A percentile compares a stretch with the other conserved stretches of the same genome.
Conservation (phyloP, 2,329 filamentous ascomycete genomes). For the Aspergillus alliaceus region DNA sequence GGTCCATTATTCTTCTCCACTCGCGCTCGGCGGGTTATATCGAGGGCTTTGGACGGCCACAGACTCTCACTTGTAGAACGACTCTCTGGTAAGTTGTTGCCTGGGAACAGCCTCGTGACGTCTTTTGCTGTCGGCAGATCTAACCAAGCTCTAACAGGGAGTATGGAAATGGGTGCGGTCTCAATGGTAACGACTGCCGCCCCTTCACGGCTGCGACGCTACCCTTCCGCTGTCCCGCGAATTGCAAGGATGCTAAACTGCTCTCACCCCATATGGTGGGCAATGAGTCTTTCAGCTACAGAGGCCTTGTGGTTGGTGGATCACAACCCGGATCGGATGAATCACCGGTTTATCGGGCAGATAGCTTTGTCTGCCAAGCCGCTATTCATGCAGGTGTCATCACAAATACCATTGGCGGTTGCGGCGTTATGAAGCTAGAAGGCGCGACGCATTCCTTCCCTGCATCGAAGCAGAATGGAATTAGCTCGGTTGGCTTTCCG, state of each 20-base stretch:
- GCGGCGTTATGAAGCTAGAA: slow-evolving; percentile 74
- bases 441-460: slow-evolving; percentile 67
- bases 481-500: slow-evolving; percentile 75
- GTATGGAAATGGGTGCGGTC: slow-evolving; percentile 49
- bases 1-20: slow-evolving; percentile 46
- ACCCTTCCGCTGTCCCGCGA: slow-evolving; percentile 58
- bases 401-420: slow-evolving; percentile 70
- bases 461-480: slow-evolving; percentile 68
- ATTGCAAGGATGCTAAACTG: slow-evolving; percentile 49
- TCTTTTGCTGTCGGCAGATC: neutral
- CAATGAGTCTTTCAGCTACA: slow-evolving; percentile 52
- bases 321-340: slow-evolving; percentile 37
- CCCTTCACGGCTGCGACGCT: slow-evolving; percentile 54
- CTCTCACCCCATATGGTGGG: slow-evolving; percentile 54
- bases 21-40: slow-evolving; percentile 49
- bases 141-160: slow-evolving; percentile 29
- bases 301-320: slow-evolving; percentile 54
- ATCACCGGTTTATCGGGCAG: slow-evolving; percentile 72
- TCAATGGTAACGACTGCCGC: slow-evolving; percentile 57
- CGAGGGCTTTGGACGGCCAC: slow-evolving; percentile 48
- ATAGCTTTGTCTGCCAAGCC: slow-evolving; percentile 83
- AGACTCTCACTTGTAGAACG: slow-evolving; percentile 46
- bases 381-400: slow-evolving; percentile 83
- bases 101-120: neutral
- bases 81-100: slow-evolving; percentile 43